Evolutionary conservation across 2,329 filamentous ascomycete species (phyloP).

Genomic region (Alternaria arbusti): DNA sequence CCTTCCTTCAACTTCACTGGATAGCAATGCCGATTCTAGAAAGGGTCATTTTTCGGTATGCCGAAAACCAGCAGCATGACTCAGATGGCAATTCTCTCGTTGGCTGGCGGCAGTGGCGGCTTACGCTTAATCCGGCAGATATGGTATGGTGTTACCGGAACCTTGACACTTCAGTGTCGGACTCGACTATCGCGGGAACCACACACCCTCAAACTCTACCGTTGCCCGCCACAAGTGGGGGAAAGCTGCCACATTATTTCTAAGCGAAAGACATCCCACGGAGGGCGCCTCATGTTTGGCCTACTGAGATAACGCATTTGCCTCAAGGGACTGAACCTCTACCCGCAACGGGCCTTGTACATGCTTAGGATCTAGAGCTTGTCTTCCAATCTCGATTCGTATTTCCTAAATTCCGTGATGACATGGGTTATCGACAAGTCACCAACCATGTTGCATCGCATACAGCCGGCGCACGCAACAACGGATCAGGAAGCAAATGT

Average conservation of each 20-base stretch:
- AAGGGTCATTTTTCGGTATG: conserved; percentile 24
- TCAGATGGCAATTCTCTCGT: neutral
- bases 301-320: neutral
- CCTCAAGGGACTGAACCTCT: neutral
- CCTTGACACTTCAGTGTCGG: neutral
- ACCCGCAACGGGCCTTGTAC: neutral
- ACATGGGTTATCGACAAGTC: neutral
- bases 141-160: conserved; percentile 1
- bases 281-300: neutral
- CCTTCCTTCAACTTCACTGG: conserved; percentile 19
- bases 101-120: conserved; percentile 24
- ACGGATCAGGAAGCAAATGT: conserved; percentile 10
- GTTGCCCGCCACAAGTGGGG: neutral
- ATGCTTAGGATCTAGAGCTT: neutral
- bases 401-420: neutral
- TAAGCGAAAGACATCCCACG: neutral
- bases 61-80: conserved; percentile 17
- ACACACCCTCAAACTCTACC: neutral
- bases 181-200: conserved; percentile 1
- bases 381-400: neutral
- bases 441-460: neutral
- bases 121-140: conserved; percentile 13
- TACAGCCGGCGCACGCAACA: conserved; percentile 4
- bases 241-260: neutral
- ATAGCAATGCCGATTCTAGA: neutral